A percentile compares a stretch with the other conserved stretches of the same genome.
Conservation (phyloP, 2,329 filamentous ascomycete genomes). For the Apiospora koreana region DNA sequence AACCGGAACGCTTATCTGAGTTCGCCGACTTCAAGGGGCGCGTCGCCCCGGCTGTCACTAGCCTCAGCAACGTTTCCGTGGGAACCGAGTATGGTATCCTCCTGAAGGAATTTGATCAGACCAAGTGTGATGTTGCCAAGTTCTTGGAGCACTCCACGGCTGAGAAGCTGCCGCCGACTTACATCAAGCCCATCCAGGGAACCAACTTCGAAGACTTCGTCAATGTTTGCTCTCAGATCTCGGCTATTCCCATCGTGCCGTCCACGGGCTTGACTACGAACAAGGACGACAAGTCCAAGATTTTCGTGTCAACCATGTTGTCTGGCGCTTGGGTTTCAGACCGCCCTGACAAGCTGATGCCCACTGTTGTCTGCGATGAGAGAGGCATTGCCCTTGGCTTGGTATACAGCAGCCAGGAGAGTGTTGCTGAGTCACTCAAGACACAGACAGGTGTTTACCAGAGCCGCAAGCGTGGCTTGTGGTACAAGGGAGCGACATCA, state of each 20-base stretch:
- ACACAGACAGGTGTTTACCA: slow-evolving; percentile 87
- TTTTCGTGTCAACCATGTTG: slow-evolving; percentile 72
- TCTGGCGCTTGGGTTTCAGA: slow-evolving; percentile 78
- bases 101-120: slow-evolving; percentile 52
- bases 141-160: slow-evolving; percentile 46
- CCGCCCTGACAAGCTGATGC: slow-evolving; percentile 78
- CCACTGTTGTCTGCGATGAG: slow-evolving; percentile 91
- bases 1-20: slow-evolving; percentile 64
- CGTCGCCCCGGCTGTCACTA: slow-evolving; percentile 53
- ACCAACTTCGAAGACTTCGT: slow-evolving; percentile 46
- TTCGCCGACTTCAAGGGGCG: slow-evolving; percentile 58
- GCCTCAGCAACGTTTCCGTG: slow-evolving; percentile 43
- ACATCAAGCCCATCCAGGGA: slow-evolving; percentile 51
- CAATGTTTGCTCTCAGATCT: slow-evolving; percentile 48
- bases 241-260: slow-evolving; percentile 73
- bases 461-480: slow-evolving; percentile 90
- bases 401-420: slow-evolving; percentile 93
- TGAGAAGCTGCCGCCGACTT: slow-evolving; percentile 47
- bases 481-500: slow-evolving; percentile 95
- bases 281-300: slow-evolving; percentile 56
- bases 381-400: slow-evolving; percentile 80
- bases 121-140: slow-evolving; percentile 38
- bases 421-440: slow-evolving; percentile 80
- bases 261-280: slow-evolving; percentile 70
- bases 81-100: slow-evolving; percentile 54